These are phyloP conservation scores for Metschnikowia baotianmanensis DNA, from an alignment of 805 yeast genomes.

Conservation along the genomic window DNA sequence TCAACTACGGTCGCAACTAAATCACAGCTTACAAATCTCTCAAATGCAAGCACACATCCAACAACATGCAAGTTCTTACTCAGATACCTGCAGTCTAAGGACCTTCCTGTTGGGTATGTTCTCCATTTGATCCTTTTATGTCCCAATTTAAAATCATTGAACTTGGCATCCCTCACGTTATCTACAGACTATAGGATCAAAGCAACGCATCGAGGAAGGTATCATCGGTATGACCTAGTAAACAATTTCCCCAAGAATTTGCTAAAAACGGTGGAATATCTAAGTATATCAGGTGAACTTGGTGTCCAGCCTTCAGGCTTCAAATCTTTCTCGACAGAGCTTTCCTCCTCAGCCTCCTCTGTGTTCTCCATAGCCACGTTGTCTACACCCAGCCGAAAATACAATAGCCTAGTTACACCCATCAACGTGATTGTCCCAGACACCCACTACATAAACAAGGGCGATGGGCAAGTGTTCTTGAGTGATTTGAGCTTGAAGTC, in stretches of 20 bases:
- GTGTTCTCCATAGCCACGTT: slow-evolving; percentile 26
- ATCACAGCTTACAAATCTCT: not conserved
- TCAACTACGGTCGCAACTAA: slow-evolving; percentile 1
- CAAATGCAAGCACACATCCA: slow-evolving; percentile 41
- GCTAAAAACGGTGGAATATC: slow-evolving; percentile 23
- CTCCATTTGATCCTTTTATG: slow-evolving; percentile 69
- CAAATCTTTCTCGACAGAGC: slow-evolving; percentile 1
- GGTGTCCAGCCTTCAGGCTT: not conserved
- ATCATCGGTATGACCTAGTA: slow-evolving; percentile 38
- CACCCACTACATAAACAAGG: slow-evolving; percentile 25
- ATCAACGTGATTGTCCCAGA: slow-evolving; percentile 23
- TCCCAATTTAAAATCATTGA: slow-evolving; percentile 51
- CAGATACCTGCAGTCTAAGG: slow-evolving; percentile 66
- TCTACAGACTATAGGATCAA: slow-evolving; percentile 63
- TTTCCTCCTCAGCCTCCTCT: slow-evolving; percentile 12
- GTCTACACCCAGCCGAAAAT: slow-evolving; percentile 31
- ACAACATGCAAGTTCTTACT: slow-evolving; percentile 55
- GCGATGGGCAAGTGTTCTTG: slow-evolving; percentile 32
- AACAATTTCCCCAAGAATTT: slow-evolving; percentile 37
- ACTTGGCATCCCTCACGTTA: slow-evolving; percentile 61
- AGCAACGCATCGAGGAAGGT: slow-evolving; percentile 34
- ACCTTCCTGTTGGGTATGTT: slow-evolving; percentile 75
- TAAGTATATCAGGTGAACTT: too few relatives aligned
- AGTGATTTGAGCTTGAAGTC: slow-evolving; percentile 43
- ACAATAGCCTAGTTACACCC: slow-evolving; percentile 41